These are phyloP conservation scores for Fusarium udum DNA, from an alignment of 2,329 filamentous ascomycete genomes.

Conservation along the genomic window DNA sequence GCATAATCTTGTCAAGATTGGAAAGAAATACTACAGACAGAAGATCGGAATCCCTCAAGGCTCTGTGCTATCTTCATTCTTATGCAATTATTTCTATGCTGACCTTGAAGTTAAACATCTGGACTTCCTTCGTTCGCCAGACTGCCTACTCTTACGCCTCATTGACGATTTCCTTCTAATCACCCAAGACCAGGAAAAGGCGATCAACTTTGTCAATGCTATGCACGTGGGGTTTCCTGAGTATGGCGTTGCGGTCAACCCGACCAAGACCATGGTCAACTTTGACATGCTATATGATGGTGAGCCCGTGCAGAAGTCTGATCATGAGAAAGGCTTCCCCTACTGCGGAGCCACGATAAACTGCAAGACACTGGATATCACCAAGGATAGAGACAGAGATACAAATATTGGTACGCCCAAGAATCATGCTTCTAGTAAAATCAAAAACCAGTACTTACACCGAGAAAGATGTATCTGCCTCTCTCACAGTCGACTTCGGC, in stretches of 20 bases:
- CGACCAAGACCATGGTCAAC: slow-evolving; percentile 83
- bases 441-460: background rate
- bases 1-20: slow-evolving; percentile 86
- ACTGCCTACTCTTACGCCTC: slow-evolving; percentile 79
- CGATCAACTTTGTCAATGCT: slow-evolving; percentile 74
- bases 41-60: slow-evolving; percentile 92
- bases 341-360: slow-evolving; percentile 89
- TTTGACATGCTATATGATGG: slow-evolving; percentile 73
- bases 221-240: slow-evolving; percentile 83
- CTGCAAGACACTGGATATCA: slow-evolving; percentile 76
- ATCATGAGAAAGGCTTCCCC: slow-evolving; percentile 68
- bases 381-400: slow-evolving; percentile 69
- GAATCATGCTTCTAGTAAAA: background rate
- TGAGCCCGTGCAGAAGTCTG: slow-evolving; percentile 59
- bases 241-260: slow-evolving; percentile 83
- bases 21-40: slow-evolving; percentile 88
- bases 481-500: slow-evolving; percentile 81
- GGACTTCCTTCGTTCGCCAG: slow-evolving; percentile 65
- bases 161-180: slow-evolving; percentile 95
- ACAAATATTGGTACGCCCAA: slow-evolving; percentile 59
- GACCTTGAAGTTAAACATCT: slow-evolving; percentile 79
- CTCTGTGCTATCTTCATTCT: slow-evolving; percentile 82
- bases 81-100: slow-evolving; percentile 97
- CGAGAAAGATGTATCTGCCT: slow-evolving; percentile 64
- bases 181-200: slow-evolving; percentile 74